phyloP scores from a whole-genome alignment of 2,329 filamentous ascomycete genomes.

The Hypoxylon sp. region DNA sequence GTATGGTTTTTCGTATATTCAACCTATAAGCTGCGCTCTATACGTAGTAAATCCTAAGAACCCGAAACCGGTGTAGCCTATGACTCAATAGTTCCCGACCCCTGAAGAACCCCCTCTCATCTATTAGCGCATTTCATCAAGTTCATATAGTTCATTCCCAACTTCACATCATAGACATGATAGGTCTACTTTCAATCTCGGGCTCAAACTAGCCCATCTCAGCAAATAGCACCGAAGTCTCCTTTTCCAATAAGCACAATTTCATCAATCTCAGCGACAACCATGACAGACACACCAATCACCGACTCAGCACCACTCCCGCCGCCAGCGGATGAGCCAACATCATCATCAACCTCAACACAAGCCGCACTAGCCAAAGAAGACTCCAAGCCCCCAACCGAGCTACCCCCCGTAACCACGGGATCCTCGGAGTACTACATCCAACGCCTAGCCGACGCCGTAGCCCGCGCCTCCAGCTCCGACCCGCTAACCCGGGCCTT shows the following conservation, averaged over 20 bases:
- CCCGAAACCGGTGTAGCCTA: conserved; percentile 15
- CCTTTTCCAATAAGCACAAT: too few species aligned
- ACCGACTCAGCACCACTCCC: conserved; percentile 1
- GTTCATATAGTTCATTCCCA: too few species aligned
- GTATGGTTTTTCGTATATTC: not conserved
- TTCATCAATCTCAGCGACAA: not conserved
- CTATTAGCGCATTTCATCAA: too few species aligned
- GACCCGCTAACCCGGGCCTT: conserved; percentile 24
- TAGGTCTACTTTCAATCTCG: too few species aligned
- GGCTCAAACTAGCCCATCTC: too few species aligned
- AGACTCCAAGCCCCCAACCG: not conserved
- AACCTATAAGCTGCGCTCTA: not conserved
- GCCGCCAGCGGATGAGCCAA: conserved; percentile 3
- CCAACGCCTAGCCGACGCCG: conserved; percentile 15
- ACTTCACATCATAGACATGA: too few species aligned
- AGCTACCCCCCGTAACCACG: conserved; percentile 23
- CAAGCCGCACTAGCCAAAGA: not conserved
- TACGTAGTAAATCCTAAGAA: too few species aligned
- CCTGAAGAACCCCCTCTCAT: conserved; percentile 14
- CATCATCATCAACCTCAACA: not conserved
- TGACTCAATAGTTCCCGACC: conserved; percentile 17
- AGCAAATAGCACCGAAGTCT: too few species aligned
- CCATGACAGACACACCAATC: conserved; percentile 23
- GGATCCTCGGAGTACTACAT: conserved; percentile 29
- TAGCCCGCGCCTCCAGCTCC: conserved; percentile 19